These are phyloP conservation scores for Pichia sp. DNA, from an alignment of 1,139 yeast species.

Conservation along the genomic window DNA sequence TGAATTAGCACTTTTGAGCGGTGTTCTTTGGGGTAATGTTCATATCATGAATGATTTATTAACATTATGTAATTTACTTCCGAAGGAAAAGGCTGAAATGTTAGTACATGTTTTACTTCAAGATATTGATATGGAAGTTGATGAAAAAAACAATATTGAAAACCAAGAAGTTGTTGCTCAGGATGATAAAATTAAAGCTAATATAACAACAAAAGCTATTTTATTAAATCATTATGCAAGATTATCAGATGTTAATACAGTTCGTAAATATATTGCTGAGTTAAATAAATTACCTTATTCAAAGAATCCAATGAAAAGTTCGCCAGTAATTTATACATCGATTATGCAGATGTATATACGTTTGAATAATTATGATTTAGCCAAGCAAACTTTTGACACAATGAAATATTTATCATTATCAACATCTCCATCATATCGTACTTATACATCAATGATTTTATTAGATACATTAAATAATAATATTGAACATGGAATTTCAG, in stretches of 20 bases:
- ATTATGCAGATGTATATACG: constrained; percentile 63
- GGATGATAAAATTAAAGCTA: constrained; percentile 28
- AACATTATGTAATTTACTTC: constrained; percentile 14
- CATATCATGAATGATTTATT: constrained; percentile 38
- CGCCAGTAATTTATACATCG: constrained; percentile 53
- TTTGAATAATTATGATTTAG: constrained; percentile 49
- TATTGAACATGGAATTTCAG: constrained; percentile 67
- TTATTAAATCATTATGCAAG: constrained; percentile 33
- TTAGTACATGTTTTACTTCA: constrained; percentile 28
- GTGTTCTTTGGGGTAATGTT: constrained; percentile 29
- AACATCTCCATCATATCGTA: constrained; percentile 59
- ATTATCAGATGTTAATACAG: constrained; percentile 33
- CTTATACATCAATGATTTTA: constrained; percentile 67
- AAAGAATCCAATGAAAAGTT: constrained; percentile 15
- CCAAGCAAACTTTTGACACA: constrained; percentile 70
- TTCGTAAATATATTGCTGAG: constrained; percentile 23
- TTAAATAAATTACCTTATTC: constrained; percentile 12
- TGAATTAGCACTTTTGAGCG: constrained; percentile 28
- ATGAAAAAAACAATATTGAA: neutral
- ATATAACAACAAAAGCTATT: constrained; percentile 38
- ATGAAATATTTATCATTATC: constrained; percentile 70
- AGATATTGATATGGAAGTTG: constrained; percentile 17
- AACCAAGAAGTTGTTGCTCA: neutral
- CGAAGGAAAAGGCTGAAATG: constrained; percentile 8
- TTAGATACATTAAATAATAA: constrained; percentile 58